Conservation (phyloP, 1,139 yeast species). For the Sugiyamaella xylanicola region DNA sequence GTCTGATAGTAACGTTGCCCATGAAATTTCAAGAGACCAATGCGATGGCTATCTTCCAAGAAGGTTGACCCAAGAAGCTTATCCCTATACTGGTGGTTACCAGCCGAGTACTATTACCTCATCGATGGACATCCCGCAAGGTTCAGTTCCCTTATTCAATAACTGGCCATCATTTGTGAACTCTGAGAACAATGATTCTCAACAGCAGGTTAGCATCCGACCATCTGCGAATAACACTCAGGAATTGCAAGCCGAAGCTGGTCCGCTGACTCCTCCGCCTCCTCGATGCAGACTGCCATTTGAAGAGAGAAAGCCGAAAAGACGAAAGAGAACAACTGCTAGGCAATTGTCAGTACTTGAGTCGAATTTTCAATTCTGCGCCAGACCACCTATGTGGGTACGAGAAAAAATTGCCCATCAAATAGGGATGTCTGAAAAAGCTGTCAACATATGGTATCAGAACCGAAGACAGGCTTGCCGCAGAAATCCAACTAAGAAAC, state of each 20-base stretch:
- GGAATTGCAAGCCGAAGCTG: background rate
- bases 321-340: slow-evolving; percentile 11
- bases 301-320: slow-evolving; percentile 8
- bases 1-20: too few species aligned
- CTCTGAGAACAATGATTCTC: too few species aligned
- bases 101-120: too few species aligned
- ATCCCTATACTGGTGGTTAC: too few species aligned
- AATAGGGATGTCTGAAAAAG: slow-evolving; percentile 13
- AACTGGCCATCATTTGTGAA: too few species aligned
- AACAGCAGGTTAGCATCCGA: too few species aligned
- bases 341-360: slow-evolving; percentile 6
- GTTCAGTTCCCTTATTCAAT: too few species aligned
- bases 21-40: too few species aligned
- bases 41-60: too few species aligned
- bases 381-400: slow-evolving; percentile 12
- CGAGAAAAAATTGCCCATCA: slow-evolving; percentile 5
- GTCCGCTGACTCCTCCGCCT: slow-evolving; percentile 6
- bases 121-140: too few species aligned
- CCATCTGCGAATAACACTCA: too few species aligned
- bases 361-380: slow-evolving; percentile 1
- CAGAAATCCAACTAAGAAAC: background rate
- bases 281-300: slow-evolving; percentile 12
- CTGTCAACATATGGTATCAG: slow-evolving; percentile 14
- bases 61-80: too few species aligned
- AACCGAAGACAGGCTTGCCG: slow-evolving; percentile 11